Evolutionary conservation across 148 eudicot species (phyloP).

Genomic region (Vaccinium vitisidaea): DNA sequence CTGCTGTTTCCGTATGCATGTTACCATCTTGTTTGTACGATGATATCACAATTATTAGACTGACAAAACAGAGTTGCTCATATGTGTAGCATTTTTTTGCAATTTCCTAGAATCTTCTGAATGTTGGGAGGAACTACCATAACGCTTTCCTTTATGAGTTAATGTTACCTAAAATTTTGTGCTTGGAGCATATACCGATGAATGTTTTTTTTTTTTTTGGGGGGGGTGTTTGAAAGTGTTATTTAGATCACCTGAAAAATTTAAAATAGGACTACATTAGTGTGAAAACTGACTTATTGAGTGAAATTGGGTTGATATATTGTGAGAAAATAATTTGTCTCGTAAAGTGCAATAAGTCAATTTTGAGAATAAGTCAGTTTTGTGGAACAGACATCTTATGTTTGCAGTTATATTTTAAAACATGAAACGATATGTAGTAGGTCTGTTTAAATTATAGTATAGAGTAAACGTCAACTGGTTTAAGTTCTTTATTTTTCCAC

Average conservation of each 20-base stretch:
- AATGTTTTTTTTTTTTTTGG: not conserved
- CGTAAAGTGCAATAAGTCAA: too few relatives aligned
- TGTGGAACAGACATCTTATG: too few relatives aligned
- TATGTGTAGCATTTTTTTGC: not conserved
- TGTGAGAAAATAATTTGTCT: too few relatives aligned
- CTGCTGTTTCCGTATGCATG: not conserved
- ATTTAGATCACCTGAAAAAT: not conserved
- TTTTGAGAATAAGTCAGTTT: too few relatives aligned
- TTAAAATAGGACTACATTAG: not conserved
- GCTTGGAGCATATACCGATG: not conserved
- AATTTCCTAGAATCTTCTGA: slow-evolving; percentile 2
- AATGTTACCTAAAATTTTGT: not conserved
- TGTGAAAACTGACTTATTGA: not conserved
- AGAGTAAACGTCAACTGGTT: too few relatives aligned
- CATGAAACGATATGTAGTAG: too few relatives aligned
- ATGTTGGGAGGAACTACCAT: not conserved
- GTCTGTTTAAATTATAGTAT: too few relatives aligned
- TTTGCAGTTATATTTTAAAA: too few relatives aligned
- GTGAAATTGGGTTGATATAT: too few relatives aligned
- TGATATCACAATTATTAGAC: not conserved
- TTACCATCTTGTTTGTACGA: not conserved
- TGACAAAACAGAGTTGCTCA: not conserved
- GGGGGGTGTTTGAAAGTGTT: not conserved
- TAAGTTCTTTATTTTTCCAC: too few relatives aligned
- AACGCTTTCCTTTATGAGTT: not conserved